Base-by-base conservation (phyloP, 768 basidiomycete species). In the Leccinum rimulosum region DNA sequence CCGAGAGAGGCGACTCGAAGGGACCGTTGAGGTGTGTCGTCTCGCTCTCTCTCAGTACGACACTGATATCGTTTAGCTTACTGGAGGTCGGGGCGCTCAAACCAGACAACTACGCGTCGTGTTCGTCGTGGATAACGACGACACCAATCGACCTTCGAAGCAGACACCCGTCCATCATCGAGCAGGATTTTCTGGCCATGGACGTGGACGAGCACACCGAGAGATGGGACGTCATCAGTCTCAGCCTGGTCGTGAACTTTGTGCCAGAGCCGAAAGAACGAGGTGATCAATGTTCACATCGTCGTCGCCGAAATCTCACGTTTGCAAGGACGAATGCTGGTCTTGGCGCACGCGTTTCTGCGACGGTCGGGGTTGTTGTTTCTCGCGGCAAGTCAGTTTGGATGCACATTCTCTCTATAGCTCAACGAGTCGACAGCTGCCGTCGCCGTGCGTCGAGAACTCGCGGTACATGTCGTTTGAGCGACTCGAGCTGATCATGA, bases 241-340 rank as follows among this genome's bases (percentile, higher is more conserved):
- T 95, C 27, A 94, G 93, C 66, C 75, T 97, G 36, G 95, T 97
- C 4, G 73, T 97, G 4, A 97, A 97, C 68, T 97, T 95, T 67
- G 90, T 94, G 1, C 87, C 91, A 25, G 80, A 85, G 28, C 77
- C 89, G 0, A 75, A 75, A 51, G 86, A 91, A 55, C 78, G 95
- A 84, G 94, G 94, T 91, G 59, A 62, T 27, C 2, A 12, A 55
- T 9, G 52, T 8, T 7, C 14, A 3, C 28, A 0, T 19, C 25
- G 15, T 38, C 10, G 58, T 19, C 1, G 58, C 57, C 33, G 19
- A 57, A 25, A 19, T n/a, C 57, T 61, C 58, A 62, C 33, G 30
- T 43, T 5, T 43, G 22, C 65, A 92, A 43, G 91, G 91, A 3
- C 79, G 79, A 4, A 93, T 93, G 90, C 77, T 94, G 35, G 69